Evolutionary conservation across 495 filamentous ascomycete species (phyloP), one percentile per base, ranked within the genome.

Genomic region (Lasiosphaeria ovina): DNA sequence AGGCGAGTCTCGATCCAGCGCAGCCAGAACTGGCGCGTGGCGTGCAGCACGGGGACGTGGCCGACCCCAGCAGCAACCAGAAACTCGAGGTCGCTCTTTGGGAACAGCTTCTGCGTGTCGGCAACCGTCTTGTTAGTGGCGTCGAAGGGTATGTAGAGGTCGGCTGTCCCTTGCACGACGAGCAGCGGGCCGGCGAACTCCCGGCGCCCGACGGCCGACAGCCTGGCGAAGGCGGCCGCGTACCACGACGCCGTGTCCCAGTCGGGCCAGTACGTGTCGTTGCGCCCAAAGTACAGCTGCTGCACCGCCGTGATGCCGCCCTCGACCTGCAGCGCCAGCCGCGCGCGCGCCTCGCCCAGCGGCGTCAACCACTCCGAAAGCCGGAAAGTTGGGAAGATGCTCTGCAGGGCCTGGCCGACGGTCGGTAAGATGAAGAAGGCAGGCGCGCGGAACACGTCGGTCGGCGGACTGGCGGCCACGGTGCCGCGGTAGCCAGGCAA

Each of bases 1-100:
- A 79, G 73, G 8, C 73, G 59, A 11, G 76, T 68, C 17, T 63
- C 67, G 45, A 81, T 77, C 77, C 77, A 81, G 51, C 60, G 54
- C 55, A 81, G 55, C 77, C 77, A 79, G 47, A 56, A 65, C 56
- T 62, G 68, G 36, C 69, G 64, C 8, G 70, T 68, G 6, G 75
- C 74, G 45, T 74, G 62, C 16, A 81, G 69, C 17, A 61, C 62
- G 16, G 72, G 70, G 10, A 74, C 73, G 52, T 79, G 78, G 5
- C 66, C 62, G 36, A 72, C 69, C 1, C 67, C 68, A 3, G 68
- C 51, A 8, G 73, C 70, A 35, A 71, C 66, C 31, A 71, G 48
- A 49, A 72, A 69, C 58, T 78, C 76, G 11, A 78, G 40, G 38
- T 64, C 58, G n/a, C 66, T 55, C 9, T 71, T 63, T 6, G 66